Percentiles rank a stretch among this genome's conserved stretches.
Conservation (phyloP, 768 basidiomycete species). For the Pisolithus microcarpus region DNA sequence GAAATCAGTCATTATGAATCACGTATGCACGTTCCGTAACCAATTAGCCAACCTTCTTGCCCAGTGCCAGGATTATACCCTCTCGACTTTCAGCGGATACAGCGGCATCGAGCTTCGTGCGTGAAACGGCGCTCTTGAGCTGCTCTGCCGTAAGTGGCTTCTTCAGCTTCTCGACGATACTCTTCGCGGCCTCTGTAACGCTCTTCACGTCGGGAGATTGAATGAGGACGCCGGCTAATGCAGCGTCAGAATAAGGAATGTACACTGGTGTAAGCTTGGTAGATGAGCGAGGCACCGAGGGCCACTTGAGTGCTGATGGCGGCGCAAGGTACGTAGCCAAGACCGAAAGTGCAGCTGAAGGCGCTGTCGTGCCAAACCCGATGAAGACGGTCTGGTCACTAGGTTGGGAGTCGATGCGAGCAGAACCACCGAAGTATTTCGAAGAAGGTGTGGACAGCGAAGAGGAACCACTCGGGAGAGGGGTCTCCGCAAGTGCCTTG, state of each 20-base stretch:
- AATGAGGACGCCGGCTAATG: constrained; percentile 77
- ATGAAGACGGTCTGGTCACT: constrained; percentile 75
- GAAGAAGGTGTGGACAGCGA: constrained; percentile 22
- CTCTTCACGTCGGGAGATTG: constrained; percentile 57
- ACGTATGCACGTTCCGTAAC: background rate
- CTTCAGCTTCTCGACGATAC: constrained; percentile 62
- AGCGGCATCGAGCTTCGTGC: constrained; percentile 84
- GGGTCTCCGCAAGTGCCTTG: constrained; percentile 46
- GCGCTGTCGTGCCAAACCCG: constrained; percentile 72
- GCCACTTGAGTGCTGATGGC: constrained; percentile 80
- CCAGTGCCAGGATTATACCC: constrained; percentile 55
- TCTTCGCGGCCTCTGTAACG: constrained; percentile 62
- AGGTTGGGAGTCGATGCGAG: constrained; percentile 57
- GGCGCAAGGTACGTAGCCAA: constrained; percentile 79
- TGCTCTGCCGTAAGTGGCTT: constrained; percentile 55
- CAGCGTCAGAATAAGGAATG: constrained; percentile 87
- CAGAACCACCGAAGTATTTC: constrained; percentile 81
- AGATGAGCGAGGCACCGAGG: constrained; percentile 49
- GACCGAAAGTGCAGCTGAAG: constrained; percentile 67
- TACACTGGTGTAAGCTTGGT: constrained; percentile 68
- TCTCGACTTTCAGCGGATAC: constrained; percentile 60
- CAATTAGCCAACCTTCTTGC: constrained; percentile 48
- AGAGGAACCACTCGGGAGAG: constrained; percentile 32
- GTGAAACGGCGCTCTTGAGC: constrained; percentile 73
- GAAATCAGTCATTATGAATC: background rate